Evolutionary conservation across 2,329 filamentous ascomycete species (phyloP).

Genomic region (Penicillium aurantiogriseum): DNA sequence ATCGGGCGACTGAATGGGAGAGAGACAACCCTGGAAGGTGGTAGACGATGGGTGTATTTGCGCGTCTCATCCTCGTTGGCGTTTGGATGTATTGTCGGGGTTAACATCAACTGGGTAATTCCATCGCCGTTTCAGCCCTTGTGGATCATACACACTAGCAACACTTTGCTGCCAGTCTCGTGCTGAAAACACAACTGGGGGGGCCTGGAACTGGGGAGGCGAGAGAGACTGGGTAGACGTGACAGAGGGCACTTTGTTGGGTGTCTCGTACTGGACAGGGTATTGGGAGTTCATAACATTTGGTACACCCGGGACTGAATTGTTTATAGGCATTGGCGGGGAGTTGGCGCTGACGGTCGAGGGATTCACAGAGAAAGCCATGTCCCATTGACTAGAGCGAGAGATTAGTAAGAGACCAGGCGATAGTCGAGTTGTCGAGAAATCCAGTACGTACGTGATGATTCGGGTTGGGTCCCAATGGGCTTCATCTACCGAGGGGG

Average conservation of each 20-base stretch:
- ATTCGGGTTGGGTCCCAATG: slow-evolving; percentile 85
- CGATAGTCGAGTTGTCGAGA: background rate
- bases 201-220: slow-evolving; percentile 34
- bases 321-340: slow-evolving; percentile 41
- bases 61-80: slow-evolving; percentile 30
- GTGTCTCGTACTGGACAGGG: slow-evolving; percentile 35
- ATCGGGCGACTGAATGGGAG: background rate
- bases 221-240: slow-evolving; percentile 33
- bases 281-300: slow-evolving; percentile 33
- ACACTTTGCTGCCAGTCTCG: slow-evolving; percentile 51
- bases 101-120: slow-evolving; percentile 39
- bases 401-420: slow-evolving; percentile 29
- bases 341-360: slow-evolving; percentile 42
- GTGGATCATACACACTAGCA: slow-evolving; percentile 48
- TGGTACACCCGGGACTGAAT: slow-evolving; percentile 28
- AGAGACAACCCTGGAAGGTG: background rate
- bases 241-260: slow-evolving; percentile 30
- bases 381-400: slow-evolving; percentile 78
- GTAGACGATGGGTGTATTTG: background rate
- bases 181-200: slow-evolving; percentile 43
- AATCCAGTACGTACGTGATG: slow-evolving; percentile 70
- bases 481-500: slow-evolving; percentile 62
- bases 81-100: slow-evolving; percentile 32
- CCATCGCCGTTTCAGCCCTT: slow-evolving; percentile 47
- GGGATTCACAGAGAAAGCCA: slow-evolving; percentile 77